phyloP scores from a whole-genome alignment of 441 rosid genomes.

The Daphne laureola region DNA sequence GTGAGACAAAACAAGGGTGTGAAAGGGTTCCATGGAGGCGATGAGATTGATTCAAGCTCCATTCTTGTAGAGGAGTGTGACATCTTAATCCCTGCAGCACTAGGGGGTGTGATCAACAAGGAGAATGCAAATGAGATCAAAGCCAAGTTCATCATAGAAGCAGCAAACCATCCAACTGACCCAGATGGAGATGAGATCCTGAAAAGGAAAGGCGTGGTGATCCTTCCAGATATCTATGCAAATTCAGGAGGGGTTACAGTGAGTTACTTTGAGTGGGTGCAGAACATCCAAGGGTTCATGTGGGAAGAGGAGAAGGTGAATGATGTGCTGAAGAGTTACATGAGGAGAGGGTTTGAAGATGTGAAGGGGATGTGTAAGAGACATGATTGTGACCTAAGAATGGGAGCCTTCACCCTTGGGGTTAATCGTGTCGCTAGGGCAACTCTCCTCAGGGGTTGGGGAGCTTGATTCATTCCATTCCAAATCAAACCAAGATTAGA shows the following conservation, averaged over 20 bases:
- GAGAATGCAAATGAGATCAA: slow-evolving; percentile 55
- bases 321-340: slow-evolving; percentile 43
- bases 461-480: slow-evolving; percentile 31
- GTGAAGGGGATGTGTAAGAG: slow-evolving; percentile 55
- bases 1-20: slow-evolving; percentile 29
- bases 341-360: slow-evolving; percentile 43
- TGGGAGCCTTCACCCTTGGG: slow-evolving; percentile 72
- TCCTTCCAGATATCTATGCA: slow-evolving; percentile 63
- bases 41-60: slow-evolving; percentile 27
- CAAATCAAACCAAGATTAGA: slow-evolving; percentile 16
- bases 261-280: slow-evolving; percentile 73
- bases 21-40: slow-evolving; percentile 43
- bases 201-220: slow-evolving; percentile 54
- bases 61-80: slow-evolving; percentile 52
- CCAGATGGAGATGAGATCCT: slow-evolving; percentile 65
- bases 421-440: slow-evolving; percentile 73
- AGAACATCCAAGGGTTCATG: slow-evolving; percentile 74
- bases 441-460: slow-evolving; percentile 86
- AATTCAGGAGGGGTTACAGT: slow-evolving; percentile 71
- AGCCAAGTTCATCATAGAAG: slow-evolving; percentile 62
- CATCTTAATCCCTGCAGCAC: slow-evolving; percentile 55
- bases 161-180: slow-evolving; percentile 68
- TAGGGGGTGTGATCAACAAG: slow-evolving; percentile 62
- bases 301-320: slow-evolving; percentile 66
- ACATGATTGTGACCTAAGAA: slow-evolving; percentile 58